Conservation (phyloP, 768 basidiomycete species). For the Thelephora aurantiotincta region DNA sequence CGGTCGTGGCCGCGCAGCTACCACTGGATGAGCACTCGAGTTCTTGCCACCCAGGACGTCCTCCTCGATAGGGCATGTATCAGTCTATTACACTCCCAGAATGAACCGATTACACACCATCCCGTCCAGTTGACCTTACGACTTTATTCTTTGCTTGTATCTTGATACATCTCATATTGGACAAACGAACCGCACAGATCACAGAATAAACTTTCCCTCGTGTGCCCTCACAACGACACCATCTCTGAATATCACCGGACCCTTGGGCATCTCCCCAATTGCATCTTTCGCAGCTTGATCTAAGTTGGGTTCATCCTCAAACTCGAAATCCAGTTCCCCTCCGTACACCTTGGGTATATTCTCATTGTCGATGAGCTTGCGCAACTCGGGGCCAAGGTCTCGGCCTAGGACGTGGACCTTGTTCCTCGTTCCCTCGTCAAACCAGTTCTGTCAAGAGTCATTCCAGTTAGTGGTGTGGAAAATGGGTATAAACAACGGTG, state of each 20-base stretch:
- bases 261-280: conserved; percentile 39
- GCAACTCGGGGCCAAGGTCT: conserved; percentile 38
- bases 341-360: conserved; percentile 62
- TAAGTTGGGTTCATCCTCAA: conserved; percentile 48
- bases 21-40: no score
- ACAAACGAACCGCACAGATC: no score
- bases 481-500: not conserved
- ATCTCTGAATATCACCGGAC: conserved; percentile 35
- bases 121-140: no score
- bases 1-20: no score
- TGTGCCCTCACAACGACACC: conserved; percentile 23
- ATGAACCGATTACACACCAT: no score
- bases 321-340: conserved; percentile 60
- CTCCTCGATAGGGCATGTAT: no score
- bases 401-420: conserved; percentile 68
- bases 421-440: conserved; percentile 62
- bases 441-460: conserved; percentile 38
- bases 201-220: not conserved
- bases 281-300: conserved; percentile 37
- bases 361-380: conserved; percentile 29
- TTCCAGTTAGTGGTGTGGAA: not conserved
- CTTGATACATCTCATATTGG: no score
- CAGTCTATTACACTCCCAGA: no score
- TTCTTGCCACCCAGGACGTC: no score
- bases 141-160: no score